phyloP scores from a whole-genome alignment of 495 filamentous ascomycete species.

The Podospora anserina region DNA sequence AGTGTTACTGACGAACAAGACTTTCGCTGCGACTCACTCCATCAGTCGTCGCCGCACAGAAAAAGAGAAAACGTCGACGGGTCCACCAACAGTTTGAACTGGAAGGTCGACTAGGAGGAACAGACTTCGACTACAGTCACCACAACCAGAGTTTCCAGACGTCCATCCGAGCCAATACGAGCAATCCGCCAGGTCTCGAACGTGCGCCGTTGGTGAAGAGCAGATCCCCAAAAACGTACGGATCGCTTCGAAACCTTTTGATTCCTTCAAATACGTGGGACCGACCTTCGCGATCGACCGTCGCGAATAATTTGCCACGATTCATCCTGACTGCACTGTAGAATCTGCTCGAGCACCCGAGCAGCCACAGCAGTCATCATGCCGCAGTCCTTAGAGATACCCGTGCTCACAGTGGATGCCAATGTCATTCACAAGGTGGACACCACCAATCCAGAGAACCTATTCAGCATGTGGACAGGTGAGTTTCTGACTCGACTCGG shows the following conservation, averaged over 20 bases:
- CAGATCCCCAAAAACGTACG: constrained; percentile 22
- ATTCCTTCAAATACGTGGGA: neutral
- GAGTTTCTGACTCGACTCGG: constrained; percentile 43
- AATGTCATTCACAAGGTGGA: constrained; percentile 91
- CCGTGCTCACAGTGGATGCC: constrained; percentile 76
- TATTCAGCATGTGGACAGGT: constrained; percentile 99
- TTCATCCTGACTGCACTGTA: constrained; percentile 20
- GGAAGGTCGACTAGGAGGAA: constrained; percentile 1
- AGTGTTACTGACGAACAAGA: neutral
- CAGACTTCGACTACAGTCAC: constrained; percentile 2
- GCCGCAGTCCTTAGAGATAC: constrained; percentile 36
- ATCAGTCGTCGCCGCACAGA: constrained; percentile 6
- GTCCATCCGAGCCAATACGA: neutral
- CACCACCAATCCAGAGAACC: constrained; percentile 84
- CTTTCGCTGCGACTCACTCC: constrained; percentile 2
- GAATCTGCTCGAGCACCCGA: constrained; percentile 33
- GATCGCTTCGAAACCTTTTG: constrained; percentile 23
- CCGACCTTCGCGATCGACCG: constrained; percentile 26
- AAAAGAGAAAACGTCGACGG: neutral
- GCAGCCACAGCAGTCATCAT: constrained; percentile 32
- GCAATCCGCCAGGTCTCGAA: constrained; percentile 1
- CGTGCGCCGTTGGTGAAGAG: constrained; percentile 31
- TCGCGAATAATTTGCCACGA: constrained; percentile 20
- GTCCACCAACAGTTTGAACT: neutral
- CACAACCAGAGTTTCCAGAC: neutral